Evolutionary conservation across 768 basidiomycete genomes (phyloP).

Genomic region (Podaxis pistillaris): DNA sequence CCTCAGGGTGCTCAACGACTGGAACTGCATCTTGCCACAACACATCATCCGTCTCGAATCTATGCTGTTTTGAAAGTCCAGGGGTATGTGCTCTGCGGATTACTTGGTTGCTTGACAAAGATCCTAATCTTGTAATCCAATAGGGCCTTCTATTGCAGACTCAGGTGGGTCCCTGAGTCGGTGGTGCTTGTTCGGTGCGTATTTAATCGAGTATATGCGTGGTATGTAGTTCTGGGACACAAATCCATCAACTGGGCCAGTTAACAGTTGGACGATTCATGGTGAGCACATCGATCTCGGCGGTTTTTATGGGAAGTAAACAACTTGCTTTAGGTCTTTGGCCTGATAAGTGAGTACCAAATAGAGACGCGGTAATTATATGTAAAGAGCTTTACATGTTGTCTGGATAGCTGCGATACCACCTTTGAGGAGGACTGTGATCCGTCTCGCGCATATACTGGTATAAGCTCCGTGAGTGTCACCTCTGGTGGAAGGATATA

Average conservation of each 20-base stretch:
- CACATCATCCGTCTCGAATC: constrained; percentile 38
- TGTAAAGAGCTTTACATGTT: not conserved
- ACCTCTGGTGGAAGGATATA: constrained; percentile 8
- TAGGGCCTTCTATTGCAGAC: constrained; percentile 62
- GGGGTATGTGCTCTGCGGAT: constrained; percentile 41
- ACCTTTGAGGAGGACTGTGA: constrained; percentile 36
- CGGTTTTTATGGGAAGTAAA: not conserved
- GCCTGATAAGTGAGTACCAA: constrained; percentile 57
- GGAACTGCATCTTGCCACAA: constrained; percentile 56
- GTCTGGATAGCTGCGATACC: constrained; percentile 49
- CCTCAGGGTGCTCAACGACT: constrained; percentile 53
- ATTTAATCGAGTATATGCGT: not conserved
- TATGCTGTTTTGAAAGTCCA: constrained; percentile 68
- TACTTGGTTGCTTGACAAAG: not conserved
- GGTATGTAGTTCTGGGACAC: constrained; percentile 68
- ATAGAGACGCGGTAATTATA: not conserved
- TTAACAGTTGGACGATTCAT: constrained; percentile 72
- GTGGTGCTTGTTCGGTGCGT: not conserved
- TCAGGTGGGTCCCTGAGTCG: constrained; percentile 25
- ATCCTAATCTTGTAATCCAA: not conserved
- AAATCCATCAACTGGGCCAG: constrained; percentile 58
- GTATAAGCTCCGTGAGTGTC: constrained; percentile 27
- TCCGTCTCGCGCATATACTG: constrained; percentile 35
- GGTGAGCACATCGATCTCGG: constrained; percentile 35
- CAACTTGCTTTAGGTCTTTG: constrained; percentile 46